Base-by-base conservation (phyloP, 169 alveolate genomes). In the Eimeria praecox region DNA sequence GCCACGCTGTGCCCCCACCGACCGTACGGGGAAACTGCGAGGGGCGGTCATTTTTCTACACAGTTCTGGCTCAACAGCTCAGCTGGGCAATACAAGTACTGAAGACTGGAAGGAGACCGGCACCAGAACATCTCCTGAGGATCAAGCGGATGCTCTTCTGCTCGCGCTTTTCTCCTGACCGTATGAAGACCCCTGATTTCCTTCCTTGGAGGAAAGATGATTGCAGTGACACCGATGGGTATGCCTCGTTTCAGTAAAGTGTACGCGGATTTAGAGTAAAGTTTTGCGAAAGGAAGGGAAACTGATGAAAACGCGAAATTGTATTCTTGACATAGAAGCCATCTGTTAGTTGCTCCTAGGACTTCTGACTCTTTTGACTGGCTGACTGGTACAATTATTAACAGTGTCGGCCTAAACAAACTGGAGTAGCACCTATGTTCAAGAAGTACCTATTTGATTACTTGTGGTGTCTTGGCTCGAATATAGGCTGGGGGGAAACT, bases 61-160 rank as follows among this genome's bases (percentile, higher is more conserved):
- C 1, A 14, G 18, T 5, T 38, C 38, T 38, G 87, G 62, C 24
- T 6, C 4, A 20, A 24, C 42, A 44, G 16, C 87, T 77, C 56
- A 77, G 87, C 87, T 42, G 18, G 16, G 87, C 62, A 44, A 22
- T 77, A 10, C 87, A 77, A 27, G 22, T 27, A 9, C 87, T 77
- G 62, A 77, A 77, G 87, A 38, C 33, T 35, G 87, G 87, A 38
- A 1, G 62, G 24, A n/a, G 87, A 24, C 54, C 54, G 10, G 35
- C n/a, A 30, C 24, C 24, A 20, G 10, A 20, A 44, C 24, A 42
- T 2, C 33, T 44, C 4, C 9, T 42, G 54, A 38, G 22, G 62
- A 1, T 77, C 22, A 77, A 77, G 62, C 22, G 33, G 33, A 42
- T 77, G 87, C 87, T 77, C 62, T 42, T 77, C 38, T 77, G 87